Base-by-base conservation (phyloP, 1,139 yeast genomes). In the Candida sp. region DNA sequence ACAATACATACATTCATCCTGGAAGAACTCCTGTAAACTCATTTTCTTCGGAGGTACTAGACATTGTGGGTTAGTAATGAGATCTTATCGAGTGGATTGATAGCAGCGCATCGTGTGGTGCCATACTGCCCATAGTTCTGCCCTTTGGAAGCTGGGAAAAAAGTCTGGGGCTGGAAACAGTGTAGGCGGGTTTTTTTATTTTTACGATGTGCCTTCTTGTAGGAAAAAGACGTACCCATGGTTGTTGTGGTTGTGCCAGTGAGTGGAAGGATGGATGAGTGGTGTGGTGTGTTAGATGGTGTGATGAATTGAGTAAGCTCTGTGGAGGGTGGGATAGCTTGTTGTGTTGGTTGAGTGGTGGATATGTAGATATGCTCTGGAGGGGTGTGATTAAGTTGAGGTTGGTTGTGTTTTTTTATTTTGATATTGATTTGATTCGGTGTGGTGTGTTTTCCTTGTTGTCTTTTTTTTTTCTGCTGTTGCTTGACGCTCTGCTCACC, bases 11-110 rank as follows among this genome's bases (percentile, higher is more conserved):
- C 85, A 67, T 59, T 77, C 77, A 63, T 81, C 83, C 57, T 73
- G 68, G 65, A 78, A 70, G 68, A 81, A 81, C 69, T 81, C 85
- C 60, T 77, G 77, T 49, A 79, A 70, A 49, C 82, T 72, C 77
- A 80, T 77, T 66, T 80, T 80, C 67, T 79, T 80, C 30, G 73
- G 73, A 49, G 74, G 72, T 44, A 58, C 71, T 67, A 34, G 3
- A 27, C 11, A 28, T 11, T n/a, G 27, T 9, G 31, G 7, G 50
- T 48, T 44, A 44, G 48, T 49, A 44, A 26, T 12, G 4, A 22
- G 11, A 17, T 11, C 33, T n/a, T 38, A n/a, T 26, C 9, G 31
- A 28, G 9, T 28, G 9, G 31, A 8, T 28, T 28, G 31, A 7
- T 28, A 8, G 8, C 7, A 28, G 7, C 31, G 9, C 9, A 28